Base-by-base conservation (phyloP, 1,139 yeast species). In the Candida sojae region DNA sequence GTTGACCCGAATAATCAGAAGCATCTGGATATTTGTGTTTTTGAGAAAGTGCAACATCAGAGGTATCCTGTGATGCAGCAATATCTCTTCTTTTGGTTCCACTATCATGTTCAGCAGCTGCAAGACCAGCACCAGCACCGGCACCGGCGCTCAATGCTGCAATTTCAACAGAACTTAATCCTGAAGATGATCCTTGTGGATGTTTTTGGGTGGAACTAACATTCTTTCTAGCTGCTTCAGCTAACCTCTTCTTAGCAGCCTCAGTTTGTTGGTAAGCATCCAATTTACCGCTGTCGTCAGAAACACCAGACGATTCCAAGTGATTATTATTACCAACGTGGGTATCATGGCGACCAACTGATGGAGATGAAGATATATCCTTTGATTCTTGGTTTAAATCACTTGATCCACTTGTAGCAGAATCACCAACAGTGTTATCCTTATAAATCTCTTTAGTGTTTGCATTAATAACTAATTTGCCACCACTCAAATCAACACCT, bases 401-500 rank as follows among this genome's bases (percentile, higher is more conserved):
- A 26, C 29, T 26, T 26, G 29, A 26, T 6, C 29, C 29, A 26
- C 29, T 26, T 4, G 29, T 26, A 4, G 9, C 29, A 26, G 34
- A 5, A 29, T 12, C 12, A 34, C 12, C 6, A 29, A n/a, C 30
- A 29, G 5, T 28, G 23, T 51, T 59, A 40, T 58, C 68, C 53
- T 64, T 62, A 50, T 64, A 63, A 13, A 66, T 65, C 51, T 68
- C 68, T 44, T 59, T 66, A 30, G 72, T 68, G 44, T 64, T 64
- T 42, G 75, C 68, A 53, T 71, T 66, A 42, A 71, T 63, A 9
- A 70, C 68, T 46, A 72, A 57, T 52, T 69, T 70, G 3, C 75
- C 75, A n/a, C 65, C 56, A 11, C 63, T 52, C 54, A 71, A 63
- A 47, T 71, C 75, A 28, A 68, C 70, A 5, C 76, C 76, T 50